phyloP scores from a whole-genome alignment of 2,329 filamentous ascomycete genomes.

The Ophiostoma triangulosporum region DNA sequence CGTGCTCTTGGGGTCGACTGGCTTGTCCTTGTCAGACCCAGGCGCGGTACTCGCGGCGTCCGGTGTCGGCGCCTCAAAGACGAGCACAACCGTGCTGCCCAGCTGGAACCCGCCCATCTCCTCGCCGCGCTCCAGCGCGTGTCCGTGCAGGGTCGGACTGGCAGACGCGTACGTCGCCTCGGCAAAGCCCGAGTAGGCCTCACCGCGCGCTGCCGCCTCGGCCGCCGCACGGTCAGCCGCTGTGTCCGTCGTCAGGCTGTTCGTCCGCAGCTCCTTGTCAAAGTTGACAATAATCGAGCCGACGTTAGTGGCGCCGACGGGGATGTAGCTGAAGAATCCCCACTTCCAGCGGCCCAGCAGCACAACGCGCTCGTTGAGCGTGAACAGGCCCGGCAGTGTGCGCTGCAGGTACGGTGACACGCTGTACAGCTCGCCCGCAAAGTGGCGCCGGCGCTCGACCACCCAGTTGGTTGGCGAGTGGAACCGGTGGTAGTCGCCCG shows the following conservation, averaged over 20 bases:
- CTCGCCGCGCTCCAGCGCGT: conserved; percentile 74
- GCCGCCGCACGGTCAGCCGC: conserved; percentile 77
- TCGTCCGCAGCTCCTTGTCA: conserved; percentile 84
- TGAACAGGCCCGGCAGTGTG: conserved; percentile 86
- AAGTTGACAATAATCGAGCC: conserved; percentile 97
- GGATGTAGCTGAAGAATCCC: conserved; percentile 93
- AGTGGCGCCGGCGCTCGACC: conserved; percentile 86
- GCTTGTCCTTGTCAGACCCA: conserved; percentile 28
- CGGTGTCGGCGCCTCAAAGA: conserved; percentile 75
- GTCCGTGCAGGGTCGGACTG: conserved; percentile 63
- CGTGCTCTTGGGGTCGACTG: conserved; percentile 34
- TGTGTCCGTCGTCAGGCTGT: conserved; percentile 84
- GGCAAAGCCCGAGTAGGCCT: conserved; percentile 78
- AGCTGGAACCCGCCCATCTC: conserved; percentile 98
- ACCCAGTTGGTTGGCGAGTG: conserved; percentile 95
- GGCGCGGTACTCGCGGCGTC: conserved; percentile 17
- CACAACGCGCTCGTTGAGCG: conserved; percentile 89
- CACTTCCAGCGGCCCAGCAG: conserved; percentile 88
- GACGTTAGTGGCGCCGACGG: conserved; percentile 94
- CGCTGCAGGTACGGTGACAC: conserved; percentile 92
- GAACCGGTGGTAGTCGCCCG: conserved; percentile 96
- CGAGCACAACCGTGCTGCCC: conserved; percentile 85
- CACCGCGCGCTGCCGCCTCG: conserved; percentile 58
- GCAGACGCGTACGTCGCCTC: conserved; percentile 80
- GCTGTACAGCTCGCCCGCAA: conserved; percentile 88